Evolutionary conservation across 1,284 basidiomycete genomes (phyloP).

Genomic region (Cryptococcus depauperatus): DNA sequence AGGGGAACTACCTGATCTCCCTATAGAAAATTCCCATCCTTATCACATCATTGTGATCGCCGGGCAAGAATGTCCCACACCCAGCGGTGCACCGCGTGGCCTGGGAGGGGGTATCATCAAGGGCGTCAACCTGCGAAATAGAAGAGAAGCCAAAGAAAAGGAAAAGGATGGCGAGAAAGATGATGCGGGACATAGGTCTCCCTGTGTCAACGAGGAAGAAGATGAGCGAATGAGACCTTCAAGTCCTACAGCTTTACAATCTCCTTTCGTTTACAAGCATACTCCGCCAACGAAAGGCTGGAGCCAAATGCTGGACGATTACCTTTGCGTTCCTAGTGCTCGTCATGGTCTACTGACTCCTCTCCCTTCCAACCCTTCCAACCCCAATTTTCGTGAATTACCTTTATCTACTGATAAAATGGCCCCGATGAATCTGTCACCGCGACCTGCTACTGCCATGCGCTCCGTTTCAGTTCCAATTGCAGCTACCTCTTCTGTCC

Average conservation of each 20-base stretch:
- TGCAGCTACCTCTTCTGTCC: no score
- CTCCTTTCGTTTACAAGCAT: conserved; percentile 15
- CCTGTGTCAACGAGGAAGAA: not conserved
- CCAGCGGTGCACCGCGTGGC: conserved; percentile 43
- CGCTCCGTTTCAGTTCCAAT: conserved; percentile 11
- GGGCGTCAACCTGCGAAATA: conserved; percentile 30
- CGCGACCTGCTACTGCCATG: conserved; percentile 6
- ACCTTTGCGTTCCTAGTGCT: conserved; percentile 27
- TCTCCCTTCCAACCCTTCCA: conserved; percentile 1
- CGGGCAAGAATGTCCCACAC: conserved; percentile 47
- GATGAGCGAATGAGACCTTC: conserved; percentile 2
- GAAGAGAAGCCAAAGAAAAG: conserved; percentile 14
- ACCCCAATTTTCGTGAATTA: conserved; percentile 9
- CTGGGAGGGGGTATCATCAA: conserved; percentile 42
- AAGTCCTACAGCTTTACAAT: conserved; percentile 14
- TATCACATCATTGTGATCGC: conserved; percentile 50
- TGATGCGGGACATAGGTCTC: conserved; percentile 3
- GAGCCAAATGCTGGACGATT: conserved; percentile 36
- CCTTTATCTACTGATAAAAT: conserved; percentile 1
- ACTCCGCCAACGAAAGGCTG: conserved; percentile 27
- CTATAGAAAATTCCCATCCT: conserved; percentile 42
- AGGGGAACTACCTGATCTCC: conserved; percentile 22
- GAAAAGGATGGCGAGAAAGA: conserved; percentile 8
- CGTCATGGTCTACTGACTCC: conserved; percentile 1
- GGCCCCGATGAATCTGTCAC: conserved; percentile 1